Evolutionary conservation across 2,329 filamentous ascomycete species (phyloP).

Genomic region (Paecilomyces variotii): DNA sequence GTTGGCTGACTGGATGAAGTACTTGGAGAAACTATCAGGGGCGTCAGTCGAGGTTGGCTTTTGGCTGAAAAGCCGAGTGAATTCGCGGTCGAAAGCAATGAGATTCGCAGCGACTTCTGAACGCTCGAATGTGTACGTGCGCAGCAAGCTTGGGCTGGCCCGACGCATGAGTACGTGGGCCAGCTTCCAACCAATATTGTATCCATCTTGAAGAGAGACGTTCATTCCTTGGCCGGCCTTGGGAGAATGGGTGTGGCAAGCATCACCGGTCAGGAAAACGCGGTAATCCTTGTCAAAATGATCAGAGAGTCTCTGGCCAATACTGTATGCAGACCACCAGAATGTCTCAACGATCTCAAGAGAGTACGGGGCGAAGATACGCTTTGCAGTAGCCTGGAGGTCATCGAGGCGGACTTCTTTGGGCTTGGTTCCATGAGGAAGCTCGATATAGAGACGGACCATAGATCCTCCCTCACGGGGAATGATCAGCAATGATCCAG

Average conservation of each 20-base stretch:
- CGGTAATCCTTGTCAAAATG: slow-evolving; percentile 58
- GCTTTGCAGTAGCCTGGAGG: slow-evolving; percentile 45
- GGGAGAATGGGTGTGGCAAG: slow-evolving; percentile 61
- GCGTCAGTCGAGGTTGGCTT: slow-evolving; percentile 30
- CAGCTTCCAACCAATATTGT: slow-evolving; percentile 56
- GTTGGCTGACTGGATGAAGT: slow-evolving; percentile 50
- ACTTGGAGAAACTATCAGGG: slow-evolving; percentile 45
- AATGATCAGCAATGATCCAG: slow-evolving; percentile 43
- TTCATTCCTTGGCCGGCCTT: slow-evolving; percentile 60
- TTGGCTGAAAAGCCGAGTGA: slow-evolving; percentile 46
- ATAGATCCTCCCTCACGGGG: slow-evolving; percentile 49
- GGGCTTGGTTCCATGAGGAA: slow-evolving; percentile 43
- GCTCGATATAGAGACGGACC: slow-evolving; percentile 56
- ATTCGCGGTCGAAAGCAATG: slow-evolving; percentile 53
- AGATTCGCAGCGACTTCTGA: slow-evolving; percentile 48
- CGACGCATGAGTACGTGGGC: slow-evolving; percentile 41
- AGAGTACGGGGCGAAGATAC: slow-evolving; percentile 48
- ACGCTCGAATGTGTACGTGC: slow-evolving; percentile 48
- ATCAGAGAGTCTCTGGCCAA: slow-evolving; percentile 63
- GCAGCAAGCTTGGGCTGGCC: slow-evolving; percentile 36
- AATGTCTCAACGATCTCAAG: slow-evolving; percentile 29
- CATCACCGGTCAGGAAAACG: slow-evolving; percentile 64
- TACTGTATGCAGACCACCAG: slow-evolving; percentile 64
- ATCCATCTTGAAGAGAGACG: slow-evolving; percentile 49
- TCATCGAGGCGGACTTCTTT: slow-evolving; percentile 46